Conservation (phyloP, 441 rosid genomes). For the Croton setiger region DNA sequence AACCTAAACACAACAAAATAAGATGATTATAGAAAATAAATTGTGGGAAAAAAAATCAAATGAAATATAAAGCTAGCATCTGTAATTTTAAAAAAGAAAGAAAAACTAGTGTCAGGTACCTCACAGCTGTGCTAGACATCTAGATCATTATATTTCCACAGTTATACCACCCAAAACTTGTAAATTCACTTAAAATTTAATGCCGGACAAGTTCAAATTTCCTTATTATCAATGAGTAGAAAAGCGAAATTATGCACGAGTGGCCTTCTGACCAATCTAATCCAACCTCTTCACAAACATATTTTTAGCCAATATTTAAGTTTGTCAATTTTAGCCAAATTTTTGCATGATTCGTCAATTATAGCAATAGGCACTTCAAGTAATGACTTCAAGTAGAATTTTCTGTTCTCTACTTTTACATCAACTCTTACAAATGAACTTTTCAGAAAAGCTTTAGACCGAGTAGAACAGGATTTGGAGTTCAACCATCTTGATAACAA, state of each 20-base stretch:
- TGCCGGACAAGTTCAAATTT: not conserved
- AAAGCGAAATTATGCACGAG: not conserved
- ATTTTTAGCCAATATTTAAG: too few relatives aligned
- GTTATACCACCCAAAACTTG: not conserved
- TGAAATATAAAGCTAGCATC: too few relatives aligned
- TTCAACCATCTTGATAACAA: not conserved
- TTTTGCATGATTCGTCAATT: too few relatives aligned
- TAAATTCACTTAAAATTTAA: not conserved
- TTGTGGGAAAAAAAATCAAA: not conserved
- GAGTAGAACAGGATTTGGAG: not conserved
- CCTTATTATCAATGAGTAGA: not conserved
- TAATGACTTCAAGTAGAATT: not conserved
- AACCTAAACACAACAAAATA: slow-evolving; percentile 43
- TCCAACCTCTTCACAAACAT: too few relatives aligned
- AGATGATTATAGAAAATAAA: not conserved
- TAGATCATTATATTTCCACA: too few relatives aligned
- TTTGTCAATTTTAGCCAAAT: too few relatives aligned
- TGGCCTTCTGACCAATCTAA: not conserved
- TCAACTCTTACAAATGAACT: not conserved
- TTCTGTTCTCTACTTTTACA: not conserved
- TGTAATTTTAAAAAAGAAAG: not conserved
- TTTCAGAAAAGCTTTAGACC: not conserved
- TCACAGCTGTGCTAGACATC: not conserved
- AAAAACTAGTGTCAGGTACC: not conserved
- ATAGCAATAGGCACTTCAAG: not conserved